Percentiles rank a stretch among this genome's conserved stretches.
Evolutionary conservation across 306 rosid species (phyloP).

Genomic region (Astragalus glycyphyllos): DNA sequence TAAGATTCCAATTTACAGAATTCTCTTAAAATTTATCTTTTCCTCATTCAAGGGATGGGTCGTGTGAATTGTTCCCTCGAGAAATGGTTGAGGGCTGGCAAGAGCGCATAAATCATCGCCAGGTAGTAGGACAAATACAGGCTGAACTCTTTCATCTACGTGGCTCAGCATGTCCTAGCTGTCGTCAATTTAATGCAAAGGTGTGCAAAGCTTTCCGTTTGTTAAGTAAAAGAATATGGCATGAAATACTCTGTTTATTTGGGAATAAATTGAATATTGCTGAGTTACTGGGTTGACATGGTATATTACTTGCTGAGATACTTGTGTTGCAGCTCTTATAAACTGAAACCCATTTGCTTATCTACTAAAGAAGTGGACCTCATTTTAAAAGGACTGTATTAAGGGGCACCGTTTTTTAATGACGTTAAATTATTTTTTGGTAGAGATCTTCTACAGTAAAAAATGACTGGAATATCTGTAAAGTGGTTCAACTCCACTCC

Average conservation of each 20-base stretch:
- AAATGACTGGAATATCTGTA: not conserved
- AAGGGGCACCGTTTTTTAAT: too few relatives aligned
- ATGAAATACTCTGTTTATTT: not conserved
- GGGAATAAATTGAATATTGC: slow-evolving; percentile 7
- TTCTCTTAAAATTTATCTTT: slow-evolving; percentile 33
- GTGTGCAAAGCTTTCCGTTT: slow-evolving; percentile 53
- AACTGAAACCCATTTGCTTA: slow-evolving; percentile 24
- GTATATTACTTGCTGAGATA: not conserved
- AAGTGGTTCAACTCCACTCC: slow-evolving; percentile 5
- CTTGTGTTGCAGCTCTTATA: slow-evolving; percentile 12
- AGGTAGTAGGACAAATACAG: slow-evolving; percentile 64
- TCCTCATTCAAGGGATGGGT: slow-evolving; percentile 60
- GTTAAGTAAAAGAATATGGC: slow-evolving; percentile 7
- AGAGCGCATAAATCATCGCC: slow-evolving; percentile 68
- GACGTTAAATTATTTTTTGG: not conserved
- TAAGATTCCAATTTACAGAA: slow-evolving; percentile 17
- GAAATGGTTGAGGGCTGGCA: slow-evolving; percentile 68
- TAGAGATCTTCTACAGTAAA: not conserved
- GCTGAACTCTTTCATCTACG: slow-evolving; percentile 56
- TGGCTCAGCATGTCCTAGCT: slow-evolving; percentile 68
- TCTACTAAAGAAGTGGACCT: slow-evolving; percentile 26
- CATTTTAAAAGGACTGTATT: not conserved
- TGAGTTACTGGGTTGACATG: slow-evolving; percentile 20
- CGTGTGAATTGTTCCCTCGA: slow-evolving; percentile 79
- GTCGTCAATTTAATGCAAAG: slow-evolving; percentile 91